phyloP scores from a whole-genome alignment of 306 rosid species.

The Dalbergia cochinchinensis region DNA sequence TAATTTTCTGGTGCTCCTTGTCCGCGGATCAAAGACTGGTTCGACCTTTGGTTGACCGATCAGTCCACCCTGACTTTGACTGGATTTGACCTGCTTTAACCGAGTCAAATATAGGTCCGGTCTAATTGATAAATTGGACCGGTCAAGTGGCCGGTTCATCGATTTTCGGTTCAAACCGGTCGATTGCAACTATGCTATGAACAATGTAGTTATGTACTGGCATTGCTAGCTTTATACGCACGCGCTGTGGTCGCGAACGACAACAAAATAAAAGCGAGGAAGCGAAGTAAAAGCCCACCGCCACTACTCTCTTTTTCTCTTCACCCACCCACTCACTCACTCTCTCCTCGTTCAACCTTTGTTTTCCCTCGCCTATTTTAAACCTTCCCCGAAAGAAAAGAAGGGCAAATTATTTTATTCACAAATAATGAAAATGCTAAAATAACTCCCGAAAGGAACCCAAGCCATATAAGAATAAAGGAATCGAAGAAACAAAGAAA shows the following conservation, averaged over 20 bases:
- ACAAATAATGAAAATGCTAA: not conserved
- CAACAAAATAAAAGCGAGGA: not conserved
- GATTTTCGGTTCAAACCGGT: too few species aligned
- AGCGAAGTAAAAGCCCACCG: constrained; percentile 11
- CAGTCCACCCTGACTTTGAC: too few species aligned
- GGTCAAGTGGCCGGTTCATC: too few species aligned
- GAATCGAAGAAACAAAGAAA: not conserved
- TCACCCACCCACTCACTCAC: not conserved
- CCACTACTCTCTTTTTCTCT: not conserved
- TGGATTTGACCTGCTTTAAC: too few species aligned
- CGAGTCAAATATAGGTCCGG: too few species aligned
- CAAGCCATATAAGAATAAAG: not conserved
- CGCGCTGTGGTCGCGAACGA: constrained; percentile 11
- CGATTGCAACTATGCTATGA: too few species aligned
- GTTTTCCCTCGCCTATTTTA: constrained; percentile 72
- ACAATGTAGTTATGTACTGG: too few species aligned
- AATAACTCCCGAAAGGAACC: not conserved
- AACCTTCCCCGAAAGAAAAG: constrained; percentile 46
- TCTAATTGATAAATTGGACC: too few species aligned
- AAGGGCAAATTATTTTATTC: not conserved
- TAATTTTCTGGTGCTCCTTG: too few species aligned
- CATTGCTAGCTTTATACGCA: constrained; percentile 6
- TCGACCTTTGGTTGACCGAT: too few species aligned
- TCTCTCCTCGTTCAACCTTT: not conserved
- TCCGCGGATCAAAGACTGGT: too few species aligned